Evolutionary conservation across 306 rosid genomes (phyloP), one percentile per base, ranked within the genome.

Genomic region (Corylus avellana): DNA sequence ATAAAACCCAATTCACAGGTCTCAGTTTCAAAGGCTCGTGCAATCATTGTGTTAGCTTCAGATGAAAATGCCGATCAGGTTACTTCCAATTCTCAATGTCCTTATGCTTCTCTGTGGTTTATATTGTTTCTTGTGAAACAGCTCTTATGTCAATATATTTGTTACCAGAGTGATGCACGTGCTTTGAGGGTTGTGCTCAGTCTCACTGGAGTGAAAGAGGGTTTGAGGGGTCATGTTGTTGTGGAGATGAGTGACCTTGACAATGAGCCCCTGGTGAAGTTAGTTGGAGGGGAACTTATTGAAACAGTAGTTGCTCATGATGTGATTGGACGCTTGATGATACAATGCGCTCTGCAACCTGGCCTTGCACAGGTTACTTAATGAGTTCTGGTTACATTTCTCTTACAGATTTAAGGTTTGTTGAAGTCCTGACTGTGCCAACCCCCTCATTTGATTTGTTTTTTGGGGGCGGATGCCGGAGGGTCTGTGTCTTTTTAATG

Each of bases 221-320:
- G 97, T 51, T 87, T 92, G 76, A 86, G 88, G 78, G 98, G 93
- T 42, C 98, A 92, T 71, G 93, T 92, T 81, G 98, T 94, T 70
- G 98, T 94, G 59, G 98, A 94, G 89, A 88, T 94, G 98, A 94
- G 98, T 72, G 98, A 94, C 87, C 92, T 94, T 70, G 98, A 94
- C 84, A 94, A 94, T 46, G 98, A 94, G 83, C 98, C 97, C 69
- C 84, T 94, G 47, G 98, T 94, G 78, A 92, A 94, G 92, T 97
- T 92, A 80, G 98, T 94, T 58, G 98, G 98, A 37, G 98, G 97
- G 76, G 97, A 87, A 75, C 95, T 92, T 78, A 91, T 89, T 85
- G 97, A 94, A 92, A 92, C 98, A 37, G 98, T 94, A 80, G 98
- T 94, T 75, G 98, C 98, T 51, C 98, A 94, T 86, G 98, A 94